These are phyloP conservation scores for Arabidopsis hybrid DNA, from an alignment of 441 rosid genomes.

Conservation along the genomic window DNA sequence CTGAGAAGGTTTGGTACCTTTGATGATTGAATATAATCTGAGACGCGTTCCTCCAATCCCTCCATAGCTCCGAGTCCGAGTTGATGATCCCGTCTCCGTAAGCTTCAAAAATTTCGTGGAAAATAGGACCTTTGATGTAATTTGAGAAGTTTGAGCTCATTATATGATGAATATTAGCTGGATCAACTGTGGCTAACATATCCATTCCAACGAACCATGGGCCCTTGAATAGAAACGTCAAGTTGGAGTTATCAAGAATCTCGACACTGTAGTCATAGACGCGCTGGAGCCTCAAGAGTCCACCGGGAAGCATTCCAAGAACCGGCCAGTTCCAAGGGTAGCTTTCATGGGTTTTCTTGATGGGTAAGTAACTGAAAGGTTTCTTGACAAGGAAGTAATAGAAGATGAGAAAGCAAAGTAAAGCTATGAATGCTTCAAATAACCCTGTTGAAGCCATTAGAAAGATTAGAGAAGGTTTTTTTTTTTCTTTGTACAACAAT, in stretches of 20 bases:
- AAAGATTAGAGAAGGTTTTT: background rate
- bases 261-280: background rate
- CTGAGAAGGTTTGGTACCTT: conserved; percentile 41
- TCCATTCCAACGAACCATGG: conserved; percentile 41
- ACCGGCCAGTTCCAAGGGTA: conserved; percentile 3
- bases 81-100: conserved; percentile 55
- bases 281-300: background rate
- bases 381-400: background rate
- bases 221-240: background rate
- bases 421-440: background rate
- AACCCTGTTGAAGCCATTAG: conserved; percentile 1
- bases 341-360: background rate
- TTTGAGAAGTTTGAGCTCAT: conserved; percentile 49
- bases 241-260: background rate
- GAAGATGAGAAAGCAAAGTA: background rate
- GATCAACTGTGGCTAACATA: conserved; percentile 43
- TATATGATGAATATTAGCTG: conserved; percentile 48
- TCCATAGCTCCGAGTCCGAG: conserved; percentile 50
- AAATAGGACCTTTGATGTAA: conserved; percentile 52
- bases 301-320: background rate
- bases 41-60: conserved; percentile 43
- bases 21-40: conserved; percentile 38
- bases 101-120: conserved; percentile 51
- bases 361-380: background rate
- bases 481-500: background rate